These are phyloP conservation scores for Ceratopteris richardii DNA, from an alignment of 75 land plant species.

Conservation along the genomic window DNA sequence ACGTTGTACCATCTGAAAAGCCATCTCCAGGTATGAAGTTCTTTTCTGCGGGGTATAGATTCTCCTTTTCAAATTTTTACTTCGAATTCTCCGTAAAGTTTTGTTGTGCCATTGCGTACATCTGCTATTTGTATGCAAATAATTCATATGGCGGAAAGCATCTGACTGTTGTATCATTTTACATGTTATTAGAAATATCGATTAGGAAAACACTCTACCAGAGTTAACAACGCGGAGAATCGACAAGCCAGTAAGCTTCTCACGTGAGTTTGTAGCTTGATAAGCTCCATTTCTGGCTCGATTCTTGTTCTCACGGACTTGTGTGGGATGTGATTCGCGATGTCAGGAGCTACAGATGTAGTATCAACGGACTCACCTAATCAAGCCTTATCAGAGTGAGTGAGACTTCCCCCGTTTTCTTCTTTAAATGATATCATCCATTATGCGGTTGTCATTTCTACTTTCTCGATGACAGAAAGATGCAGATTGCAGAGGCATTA, in stretches of 20 bases:
- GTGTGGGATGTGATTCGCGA: conserved; percentile 6
- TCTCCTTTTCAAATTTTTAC: background rate
- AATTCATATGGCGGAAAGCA: no score
- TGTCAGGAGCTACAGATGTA: conserved; percentile 5
- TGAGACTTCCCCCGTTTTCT: background rate
- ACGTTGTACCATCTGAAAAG: conserved; percentile 29
- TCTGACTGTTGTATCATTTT: no score
- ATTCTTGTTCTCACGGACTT: no score
- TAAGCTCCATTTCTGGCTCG: background rate
- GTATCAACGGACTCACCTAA: no score
- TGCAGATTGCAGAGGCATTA: conserved; percentile 83
- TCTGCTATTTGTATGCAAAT: background rate
- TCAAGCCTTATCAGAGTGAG: conserved; percentile 36
- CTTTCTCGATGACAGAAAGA: conserved; percentile 34
- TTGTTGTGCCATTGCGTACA: background rate
- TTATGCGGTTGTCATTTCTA: background rate
- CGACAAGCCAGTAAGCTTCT: conserved; percentile 1
- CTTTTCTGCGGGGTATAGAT: background rate
- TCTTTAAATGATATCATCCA: background rate
- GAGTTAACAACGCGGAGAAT: conserved; percentile 11
- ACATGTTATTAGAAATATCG: conserved; percentile 31
- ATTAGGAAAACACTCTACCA: conserved; percentile 37
- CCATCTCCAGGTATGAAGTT: conserved; percentile 22
- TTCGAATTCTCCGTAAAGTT: background rate
- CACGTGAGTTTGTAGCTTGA: background rate